These are phyloP conservation scores for Penicillium psychrosexuale DNA, from an alignment of 2,329 filamentous ascomycete genomes.

Conservation along the genomic window DNA sequence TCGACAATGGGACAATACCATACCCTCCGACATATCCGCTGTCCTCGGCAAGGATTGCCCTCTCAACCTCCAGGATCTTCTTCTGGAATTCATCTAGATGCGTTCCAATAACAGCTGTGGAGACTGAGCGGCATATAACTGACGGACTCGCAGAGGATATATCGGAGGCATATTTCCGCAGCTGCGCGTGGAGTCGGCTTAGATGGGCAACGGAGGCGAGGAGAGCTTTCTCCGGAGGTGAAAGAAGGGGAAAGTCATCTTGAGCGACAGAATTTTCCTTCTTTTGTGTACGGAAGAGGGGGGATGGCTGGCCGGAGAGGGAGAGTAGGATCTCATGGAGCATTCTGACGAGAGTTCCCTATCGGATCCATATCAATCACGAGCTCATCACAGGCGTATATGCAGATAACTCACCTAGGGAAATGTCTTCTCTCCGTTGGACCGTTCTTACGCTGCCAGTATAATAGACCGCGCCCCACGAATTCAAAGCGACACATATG, in stretches of 20 bases:
- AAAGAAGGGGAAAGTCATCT: constrained; percentile 52
- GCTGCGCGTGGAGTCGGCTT: constrained; percentile 70
- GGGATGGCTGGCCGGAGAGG: constrained; percentile 88
- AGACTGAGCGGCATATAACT: constrained; percentile 81
- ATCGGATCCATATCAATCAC: not conserved
- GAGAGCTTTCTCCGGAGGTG: constrained; percentile 78
- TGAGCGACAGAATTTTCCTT: constrained; percentile 51
- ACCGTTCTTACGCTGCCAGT: constrained; percentile 38
- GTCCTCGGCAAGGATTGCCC: constrained; percentile 70
- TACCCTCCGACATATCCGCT: constrained; percentile 82
- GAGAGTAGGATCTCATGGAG: constrained; percentile 98
- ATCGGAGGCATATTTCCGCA: constrained; percentile 63
- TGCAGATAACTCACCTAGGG: constrained; percentile 26
- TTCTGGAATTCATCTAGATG: constrained; percentile 79
- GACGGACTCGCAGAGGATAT: constrained; percentile 72
- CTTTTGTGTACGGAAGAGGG: constrained; percentile 65
- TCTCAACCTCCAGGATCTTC: constrained; percentile 82
- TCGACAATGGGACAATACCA: constrained; percentile 86
- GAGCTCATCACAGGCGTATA: constrained; percentile 7
- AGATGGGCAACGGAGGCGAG: constrained; percentile 73
- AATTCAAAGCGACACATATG: constrained; percentile 50
- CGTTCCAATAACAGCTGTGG: constrained; percentile 68
- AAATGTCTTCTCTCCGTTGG: constrained; percentile 23
- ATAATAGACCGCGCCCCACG: constrained; percentile 43
- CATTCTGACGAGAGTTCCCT: constrained; percentile 55